A percentile compares a stretch with the other conserved stretches of the same genome.
Evolutionary conservation across 129 eudicot genomes (phyloP).

Genomic region (Flaveria ramosissima): DNA sequence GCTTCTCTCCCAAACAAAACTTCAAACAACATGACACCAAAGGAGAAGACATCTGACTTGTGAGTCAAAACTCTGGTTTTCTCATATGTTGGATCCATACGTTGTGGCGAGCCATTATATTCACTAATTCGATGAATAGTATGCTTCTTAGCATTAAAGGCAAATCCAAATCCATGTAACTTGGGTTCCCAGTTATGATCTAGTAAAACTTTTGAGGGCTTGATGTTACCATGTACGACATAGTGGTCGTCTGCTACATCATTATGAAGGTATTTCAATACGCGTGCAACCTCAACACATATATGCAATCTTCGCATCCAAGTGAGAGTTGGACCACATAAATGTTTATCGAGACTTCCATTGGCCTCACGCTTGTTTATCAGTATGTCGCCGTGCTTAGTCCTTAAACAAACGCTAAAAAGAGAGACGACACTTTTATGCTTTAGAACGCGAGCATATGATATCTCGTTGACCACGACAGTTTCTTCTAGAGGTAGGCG

Average conservation of each 20-base stretch:
- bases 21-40: not conserved
- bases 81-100: not conserved
- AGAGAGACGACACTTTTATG: slow-evolving; percentile 55
- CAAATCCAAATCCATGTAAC: not conserved
- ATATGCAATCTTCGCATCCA: not conserved
- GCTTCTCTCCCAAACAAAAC: slow-evolving; percentile 1
- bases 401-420: slow-evolving; percentile 46
- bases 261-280: not conserved
- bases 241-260: not conserved
- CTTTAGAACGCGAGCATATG: slow-evolving; percentile 37
- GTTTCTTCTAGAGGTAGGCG: no score
- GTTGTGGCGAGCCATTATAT: not conserved
- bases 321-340: not conserved
- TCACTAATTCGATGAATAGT: not conserved
- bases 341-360: not conserved
- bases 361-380: not conserved
- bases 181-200: slow-evolving; percentile 1
- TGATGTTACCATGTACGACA: not conserved
- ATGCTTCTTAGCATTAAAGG: not conserved
- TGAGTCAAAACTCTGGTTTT: not conserved
- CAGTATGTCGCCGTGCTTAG: not conserved
- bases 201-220: not conserved
- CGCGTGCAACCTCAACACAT: not conserved
- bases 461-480: no score
- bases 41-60: not conserved